These are phyloP conservation scores for Gyrodon lividus DNA, from an alignment of 768 basidiomycete species.

Conservation along the genomic window DNA sequence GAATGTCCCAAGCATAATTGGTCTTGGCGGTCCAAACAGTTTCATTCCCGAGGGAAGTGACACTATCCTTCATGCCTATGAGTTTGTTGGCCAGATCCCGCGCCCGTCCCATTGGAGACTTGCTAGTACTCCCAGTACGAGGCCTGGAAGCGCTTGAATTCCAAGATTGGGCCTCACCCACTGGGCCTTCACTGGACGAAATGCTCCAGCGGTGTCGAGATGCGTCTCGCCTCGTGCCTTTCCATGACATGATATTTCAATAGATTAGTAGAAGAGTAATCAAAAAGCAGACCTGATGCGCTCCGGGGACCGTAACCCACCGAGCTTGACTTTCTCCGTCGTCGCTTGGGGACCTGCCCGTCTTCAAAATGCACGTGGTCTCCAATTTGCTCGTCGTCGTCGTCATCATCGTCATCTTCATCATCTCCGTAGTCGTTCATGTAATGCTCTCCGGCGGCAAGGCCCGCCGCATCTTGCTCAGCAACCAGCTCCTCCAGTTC, in stretches of 20 bases:
- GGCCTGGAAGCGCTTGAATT: slow-evolving; percentile 17
- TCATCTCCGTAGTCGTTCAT: slow-evolving; percentile 46
- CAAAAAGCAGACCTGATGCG: slow-evolving; percentile 16
- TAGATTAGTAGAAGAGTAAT: not conserved
- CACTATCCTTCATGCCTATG: slow-evolving; percentile 50
- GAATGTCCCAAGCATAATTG: slow-evolving; percentile 82
- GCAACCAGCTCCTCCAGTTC: slow-evolving; percentile 57
- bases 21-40: slow-evolving; percentile 76
- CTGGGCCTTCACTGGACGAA: slow-evolving; percentile 48
- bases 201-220: slow-evolving; percentile 37
- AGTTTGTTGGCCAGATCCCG: slow-evolving; percentile 47
- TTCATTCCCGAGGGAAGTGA: slow-evolving; percentile 42
- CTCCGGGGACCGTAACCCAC: slow-evolving; percentile 24
- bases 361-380: slow-evolving; percentile 31
- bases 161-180: slow-evolving; percentile 28
- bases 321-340: slow-evolving; percentile 37
- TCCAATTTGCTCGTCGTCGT: slow-evolving; percentile 40
- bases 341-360: slow-evolving; percentile 25
- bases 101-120: slow-evolving; percentile 36
- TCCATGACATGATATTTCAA: not conserved
- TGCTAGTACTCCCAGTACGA: slow-evolving; percentile 23
- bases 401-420: slow-evolving; percentile 60
- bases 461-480: slow-evolving; percentile 59
- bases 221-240: slow-evolving; percentile 9
- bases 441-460: slow-evolving; percentile 50